Evolutionary conservation across 148 eudicot genomes (phyloP), one percentile per base, ranked within the genome.

Genomic region (Rhododendron griersonianum): DNA sequence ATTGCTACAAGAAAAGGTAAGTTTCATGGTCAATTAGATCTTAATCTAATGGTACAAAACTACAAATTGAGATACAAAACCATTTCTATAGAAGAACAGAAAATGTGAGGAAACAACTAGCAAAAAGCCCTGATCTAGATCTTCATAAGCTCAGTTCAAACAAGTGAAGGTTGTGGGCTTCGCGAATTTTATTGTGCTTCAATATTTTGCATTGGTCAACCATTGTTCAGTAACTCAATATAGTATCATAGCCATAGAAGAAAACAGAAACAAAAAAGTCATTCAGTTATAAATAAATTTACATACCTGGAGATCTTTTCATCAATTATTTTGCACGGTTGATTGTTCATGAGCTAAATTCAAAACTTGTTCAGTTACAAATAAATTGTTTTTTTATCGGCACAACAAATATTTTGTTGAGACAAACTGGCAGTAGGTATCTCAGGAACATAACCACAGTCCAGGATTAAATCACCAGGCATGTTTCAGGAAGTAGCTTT

Each of bases 1-100:
- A 89, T 91, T 92, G 91, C 94, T 92, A 78, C 89, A 86, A 83
- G 61, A 63, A 35, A 89, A 88, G 21, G 47, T 55, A 55, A 81
- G 65, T 23, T 57, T 11, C 78, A 53, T 55, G 45, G 83, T 77
- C 41, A 84, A 65, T 21, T 37, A 45, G 35, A 21, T 35, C 7
- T 65, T 33, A 25, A 39, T 39, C 16, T 55, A 57, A 85, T n/a
- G 48, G 8, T 28, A 84, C 10, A 30, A 30, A 30, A 30, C 30
- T 30, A 30, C 30, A 47, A 48, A 47, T 47, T 45, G 81, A 78
- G 57, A 67, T 10, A 45, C 50, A 47, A 45, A 39, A 82, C 37
- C 3, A 19, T 83, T 63, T 83, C 4, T 19, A 18, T 11, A 69
- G 61, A 45, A 83, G 15, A n/a, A 45, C 2, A 11, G 33, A 21